Evolutionary conservation across 495 filamentous ascomycete species (phyloP).

Genomic region (Neurospora tetraspora): DNA sequence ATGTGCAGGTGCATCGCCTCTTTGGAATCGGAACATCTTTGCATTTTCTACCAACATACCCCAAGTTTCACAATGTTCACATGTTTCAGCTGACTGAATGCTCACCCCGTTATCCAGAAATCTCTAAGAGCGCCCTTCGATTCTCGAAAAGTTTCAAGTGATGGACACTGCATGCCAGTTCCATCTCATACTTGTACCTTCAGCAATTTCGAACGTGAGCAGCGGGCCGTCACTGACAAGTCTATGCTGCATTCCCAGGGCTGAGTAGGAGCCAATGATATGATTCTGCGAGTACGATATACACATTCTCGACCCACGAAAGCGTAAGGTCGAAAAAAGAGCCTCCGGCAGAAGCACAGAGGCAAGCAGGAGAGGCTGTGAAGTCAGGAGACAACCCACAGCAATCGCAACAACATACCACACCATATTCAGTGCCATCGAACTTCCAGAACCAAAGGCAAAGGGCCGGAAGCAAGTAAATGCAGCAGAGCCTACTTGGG

Average conservation of each 20-base stretch:
- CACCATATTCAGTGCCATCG: not conserved
- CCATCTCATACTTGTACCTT: not conserved
- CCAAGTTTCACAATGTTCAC: not conserved
- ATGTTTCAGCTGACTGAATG: not conserved
- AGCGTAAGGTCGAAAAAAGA: not conserved
- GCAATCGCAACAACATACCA: not conserved
- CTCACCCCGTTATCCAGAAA: not conserved
- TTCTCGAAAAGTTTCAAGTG: not conserved
- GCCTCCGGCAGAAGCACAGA: not conserved
- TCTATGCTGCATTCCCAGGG: not conserved
- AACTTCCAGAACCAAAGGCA: not conserved
- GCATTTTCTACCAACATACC: not conserved
- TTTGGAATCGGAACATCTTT: not conserved
- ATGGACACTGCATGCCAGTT: not conserved
- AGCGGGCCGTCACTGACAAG: not conserved
- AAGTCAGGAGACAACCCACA: not conserved
- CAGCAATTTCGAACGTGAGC: not conserved
- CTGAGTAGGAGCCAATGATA: not conserved
- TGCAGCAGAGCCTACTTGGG: not conserved
- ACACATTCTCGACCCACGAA: not conserved
- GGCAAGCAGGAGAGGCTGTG: not conserved
- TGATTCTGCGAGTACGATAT: not conserved
- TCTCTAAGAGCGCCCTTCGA: not conserved
- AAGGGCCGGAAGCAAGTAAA: not conserved
- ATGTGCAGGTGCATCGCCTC: not conserved